Evolutionary conservation across 257 asterid genomes (phyloP).

Genomic region (Plantago ovata): DNA sequence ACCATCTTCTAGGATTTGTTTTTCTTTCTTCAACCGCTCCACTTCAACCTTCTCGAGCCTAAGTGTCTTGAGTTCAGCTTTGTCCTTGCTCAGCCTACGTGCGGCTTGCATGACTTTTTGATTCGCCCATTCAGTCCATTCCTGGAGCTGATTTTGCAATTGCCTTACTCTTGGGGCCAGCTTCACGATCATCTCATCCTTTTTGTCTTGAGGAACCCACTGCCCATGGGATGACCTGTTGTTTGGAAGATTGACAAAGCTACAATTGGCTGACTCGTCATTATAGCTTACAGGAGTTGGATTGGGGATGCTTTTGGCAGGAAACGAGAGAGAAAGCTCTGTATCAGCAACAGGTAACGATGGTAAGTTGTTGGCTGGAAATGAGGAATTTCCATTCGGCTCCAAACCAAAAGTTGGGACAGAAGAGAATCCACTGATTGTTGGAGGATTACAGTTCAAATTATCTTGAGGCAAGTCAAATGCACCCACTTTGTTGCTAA

Average conservation of each 20-base stretch:
- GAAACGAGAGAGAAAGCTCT: conserved; percentile 82
- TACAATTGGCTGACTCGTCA: conserved; percentile 33
- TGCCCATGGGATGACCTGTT: conserved; percentile 36
- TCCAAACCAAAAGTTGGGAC: conserved; percentile 46
- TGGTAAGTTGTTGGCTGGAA: conserved; percentile 28
- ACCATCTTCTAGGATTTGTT: conserved; percentile 64
- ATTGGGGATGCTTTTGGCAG: conserved; percentile 45
- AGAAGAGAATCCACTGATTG: conserved; percentile 41
- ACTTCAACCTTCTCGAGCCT: conserved; percentile 92
- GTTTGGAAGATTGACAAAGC: conserved; percentile 30
- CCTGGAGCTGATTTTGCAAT: conserved; percentile 80
- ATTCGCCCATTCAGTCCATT: conserved; percentile 99
- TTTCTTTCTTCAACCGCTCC: conserved; percentile 86
- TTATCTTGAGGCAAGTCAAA: conserved; percentile 42
- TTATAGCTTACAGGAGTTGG: conserved; percentile 52
- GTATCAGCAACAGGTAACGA: conserved; percentile 72
- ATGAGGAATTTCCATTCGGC: conserved; percentile 29
- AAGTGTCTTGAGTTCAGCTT: conserved; percentile 80
- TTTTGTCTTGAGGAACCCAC: conserved; percentile 63
- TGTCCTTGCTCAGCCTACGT: conserved; percentile 81
- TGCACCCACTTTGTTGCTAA: conserved; percentile 37
- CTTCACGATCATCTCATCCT: conserved; percentile 78
- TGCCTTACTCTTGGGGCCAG: conserved; percentile 69
- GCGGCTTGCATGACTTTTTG: conserved; percentile 99
- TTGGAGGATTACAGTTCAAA: conserved; percentile 34